Base-by-base conservation (phyloP, 2,329 filamentous ascomycete species). In the Sordariomycetes sp. region DNA sequence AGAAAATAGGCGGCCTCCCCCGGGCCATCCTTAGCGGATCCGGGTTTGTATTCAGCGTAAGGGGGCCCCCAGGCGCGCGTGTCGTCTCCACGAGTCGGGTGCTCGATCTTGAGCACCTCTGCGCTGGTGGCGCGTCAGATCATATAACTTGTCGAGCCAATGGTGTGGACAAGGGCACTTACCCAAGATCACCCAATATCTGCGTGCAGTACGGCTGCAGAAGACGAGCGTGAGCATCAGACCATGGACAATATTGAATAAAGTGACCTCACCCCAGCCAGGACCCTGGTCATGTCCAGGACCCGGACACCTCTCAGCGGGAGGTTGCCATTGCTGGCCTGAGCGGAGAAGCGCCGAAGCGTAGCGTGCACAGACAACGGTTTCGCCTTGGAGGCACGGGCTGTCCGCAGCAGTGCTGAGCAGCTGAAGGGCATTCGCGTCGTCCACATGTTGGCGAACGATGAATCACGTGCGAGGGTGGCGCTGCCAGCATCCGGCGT, bases 1-100 rank as follows among this genome's bases (percentile, higher is more conserved):
- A 98, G 66, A 49, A 94, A 98, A 55, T 98, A 98, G 8, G 92
- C 92, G 41, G 86, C 92, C 58, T 98, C 92, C 17, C 92, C 92
- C 1, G 85, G 81, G 0, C 86, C 83, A 57, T 76, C 46, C 47
- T 67, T 55, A 46, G 64, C 52, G 12, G 75, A 71, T 4, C 66
- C 73, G 21, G 75, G 55, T 41, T 70, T 74, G 54, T 94, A 93
- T 33, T 75, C 66, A 7, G 92, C 92, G 55, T 92, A 98, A 2
- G 92, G 92, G 17, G 92, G 92, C 0, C 92, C 92, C 92, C 92
- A 98, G 33, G 88, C 88, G 49, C 92, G 70, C 8, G 92, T 98
- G 54, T 98, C 92, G 54, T 98, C 92, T 24, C 86, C 92, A 37
- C 86, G 74, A 5, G 77, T 77, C 4, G 92, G 92, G 58, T 98